A percentile compares a stretch with the other conserved stretches of the same genome.
Conservation (phyloP, 148 eudicot species). For the Silene conica region DNA sequence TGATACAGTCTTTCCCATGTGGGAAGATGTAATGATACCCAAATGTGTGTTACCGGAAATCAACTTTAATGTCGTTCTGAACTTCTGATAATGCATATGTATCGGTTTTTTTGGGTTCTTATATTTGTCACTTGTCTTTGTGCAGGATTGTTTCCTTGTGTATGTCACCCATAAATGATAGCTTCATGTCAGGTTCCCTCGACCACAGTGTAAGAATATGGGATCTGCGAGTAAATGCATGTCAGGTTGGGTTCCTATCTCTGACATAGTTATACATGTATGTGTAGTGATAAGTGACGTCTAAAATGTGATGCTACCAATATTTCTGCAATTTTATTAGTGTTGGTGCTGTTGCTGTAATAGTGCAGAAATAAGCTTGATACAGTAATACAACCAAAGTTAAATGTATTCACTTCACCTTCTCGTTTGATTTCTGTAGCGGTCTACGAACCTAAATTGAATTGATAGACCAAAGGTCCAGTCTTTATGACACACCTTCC, state of each 20-base stretch:
- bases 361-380: neutral
- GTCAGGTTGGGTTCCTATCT: conserved; percentile 66
- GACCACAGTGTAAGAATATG: conserved; percentile 96
- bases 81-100: neutral
- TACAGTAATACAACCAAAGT: neutral
- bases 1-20: too few relatives aligned
- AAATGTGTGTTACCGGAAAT: neutral
- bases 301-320: neutral
- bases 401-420: neutral
- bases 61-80: neutral
- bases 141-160: conserved; percentile 91
- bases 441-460: neutral
- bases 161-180: conserved; percentile 95
- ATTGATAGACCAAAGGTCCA: neutral
- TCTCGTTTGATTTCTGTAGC: neutral
- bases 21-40: too few relatives aligned
- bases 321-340: neutral
- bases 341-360: neutral
- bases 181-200: conserved; percentile 97
- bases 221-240: conserved; percentile 97
- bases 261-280: neutral
- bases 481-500: too few relatives aligned
- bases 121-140: conserved; percentile 21
- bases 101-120: conserved; percentile 6
- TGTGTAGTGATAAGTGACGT: neutral